Evolutionary conservation across 306 rosid species (phyloP), one percentile per base, ranked within the genome.

Genomic region (Cicer judaicum): DNA sequence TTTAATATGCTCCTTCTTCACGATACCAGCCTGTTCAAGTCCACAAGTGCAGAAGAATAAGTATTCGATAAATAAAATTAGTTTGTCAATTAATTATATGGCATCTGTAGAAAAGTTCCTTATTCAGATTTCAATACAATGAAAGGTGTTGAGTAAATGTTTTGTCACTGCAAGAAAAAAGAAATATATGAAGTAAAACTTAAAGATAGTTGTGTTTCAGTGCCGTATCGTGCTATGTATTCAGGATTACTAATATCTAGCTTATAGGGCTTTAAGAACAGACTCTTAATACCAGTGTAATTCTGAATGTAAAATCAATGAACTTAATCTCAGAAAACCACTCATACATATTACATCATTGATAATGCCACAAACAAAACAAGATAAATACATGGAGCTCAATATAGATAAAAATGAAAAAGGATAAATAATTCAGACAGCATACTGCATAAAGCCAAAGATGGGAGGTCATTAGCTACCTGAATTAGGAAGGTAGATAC

Each of bases 1-100:
- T 76, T 84, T 84, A 53, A 84, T 84, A 72, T 88, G 85, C 54
- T 92, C 97, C 87, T 92, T 92, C 92, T 92, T 92, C 88, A 90
- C 92, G 1, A 92, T 79, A 55, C 91, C 92, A 68, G 96, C 97
- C 97, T 92, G 89, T 74, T 46, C 70, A 40, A 13, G 36, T 48
- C 15, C 50, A 61, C 10, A 64, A 24, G 61, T 13, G 24, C 49
- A 63, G n/a, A 10, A 6, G 11, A 38, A 9, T 11, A 48, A n/a
- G 12, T 47, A 50, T 15, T 48, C 15, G 8, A 40, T 70, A 10
- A 49, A 18, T 15, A 44, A n/a, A 6, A 7, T 12, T 21, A 56
- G 5, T 40, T 44, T 8, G 8, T 34, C 62, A 59, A 40, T 6
- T 40, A 63, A 11, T 72, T 46, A n/a, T 14, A 67, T 12, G 34